Evolutionary conservation across 208 protist species (phyloP).

Genomic region (Spironucleus salmonicida): DNA sequence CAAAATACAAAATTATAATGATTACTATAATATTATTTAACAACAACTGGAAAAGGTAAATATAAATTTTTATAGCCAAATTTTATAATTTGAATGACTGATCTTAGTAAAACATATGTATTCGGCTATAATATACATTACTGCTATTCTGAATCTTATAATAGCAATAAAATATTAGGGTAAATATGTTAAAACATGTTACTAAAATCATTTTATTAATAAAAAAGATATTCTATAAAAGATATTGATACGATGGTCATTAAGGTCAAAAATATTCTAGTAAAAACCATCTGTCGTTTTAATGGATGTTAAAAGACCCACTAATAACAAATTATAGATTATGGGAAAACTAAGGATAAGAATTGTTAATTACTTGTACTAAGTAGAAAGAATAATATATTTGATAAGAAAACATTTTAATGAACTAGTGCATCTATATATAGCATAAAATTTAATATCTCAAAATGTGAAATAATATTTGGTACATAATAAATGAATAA

Average conservation of each 20-base stretch:
- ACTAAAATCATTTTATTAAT: slow-evolving; percentile 20
- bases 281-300: slow-evolving; percentile 15
- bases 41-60: background rate
- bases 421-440: no score
- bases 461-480: slow-evolving; percentile 15
- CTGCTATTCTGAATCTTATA: background rate
- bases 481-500: slow-evolving; percentile 17
- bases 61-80: background rate
- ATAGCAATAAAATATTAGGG: slow-evolving; percentile 1
- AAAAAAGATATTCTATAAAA: no score
- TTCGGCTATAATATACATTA: slow-evolving; percentile 4
- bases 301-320: no score
- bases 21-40: slow-evolving; percentile 20
- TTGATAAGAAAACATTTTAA: no score
- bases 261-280: slow-evolving; percentile 23
- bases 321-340: no score
- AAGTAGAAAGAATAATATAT: slow-evolving; percentile 25
- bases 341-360: no score
- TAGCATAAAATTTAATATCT: slow-evolving; percentile 25
- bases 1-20: no score
- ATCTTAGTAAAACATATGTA: slow-evolving; percentile 4
- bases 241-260: slow-evolving; percentile 12
- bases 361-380: slow-evolving; percentile 21
- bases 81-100: slow-evolving; percentile 3
- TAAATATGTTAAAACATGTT: slow-evolving; percentile 11